These are phyloP conservation scores for Colletotrichum orbiculare DNA, from an alignment of 2,329 filamentous ascomycete genomes.

Conservation along the genomic window DNA sequence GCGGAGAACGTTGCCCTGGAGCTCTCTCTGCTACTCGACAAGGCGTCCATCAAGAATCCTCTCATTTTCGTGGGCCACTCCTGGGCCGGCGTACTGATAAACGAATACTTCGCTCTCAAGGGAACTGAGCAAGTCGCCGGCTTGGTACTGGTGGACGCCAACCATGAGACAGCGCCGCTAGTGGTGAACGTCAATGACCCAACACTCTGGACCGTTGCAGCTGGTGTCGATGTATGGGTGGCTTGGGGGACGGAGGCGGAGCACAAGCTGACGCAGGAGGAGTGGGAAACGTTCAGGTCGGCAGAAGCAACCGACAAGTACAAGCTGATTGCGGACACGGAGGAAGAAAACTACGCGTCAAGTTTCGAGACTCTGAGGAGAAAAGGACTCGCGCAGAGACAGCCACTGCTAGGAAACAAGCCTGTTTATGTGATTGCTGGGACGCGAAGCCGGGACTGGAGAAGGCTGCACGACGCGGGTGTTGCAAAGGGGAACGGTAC, in stretches of 20 bases:
- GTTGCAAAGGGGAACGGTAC: conserved; percentile 22
- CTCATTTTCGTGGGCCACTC: conserved; percentile 16
- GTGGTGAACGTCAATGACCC: conserved; percentile 18
- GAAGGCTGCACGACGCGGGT: conserved; percentile 3
- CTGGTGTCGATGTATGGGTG: conserved; percentile 5
- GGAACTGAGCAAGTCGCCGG: conserved; percentile 5
- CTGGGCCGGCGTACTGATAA: conserved; percentile 23
- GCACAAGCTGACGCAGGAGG: conserved; percentile 18
- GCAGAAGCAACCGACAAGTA: conserved; percentile 16
- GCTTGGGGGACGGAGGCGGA: conserved; percentile 7
- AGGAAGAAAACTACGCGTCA: conserved; percentile 7
- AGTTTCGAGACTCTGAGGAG: conserved; percentile 11
- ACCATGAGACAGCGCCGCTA: conserved; percentile 17
- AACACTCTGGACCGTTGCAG: conserved; percentile 10
- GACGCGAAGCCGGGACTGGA: conserved; percentile 17
- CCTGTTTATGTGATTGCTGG: conserved; percentile 19
- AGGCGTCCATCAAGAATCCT: not conserved
- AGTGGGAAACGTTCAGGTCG: conserved; percentile 21
- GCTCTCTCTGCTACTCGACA: conserved; percentile 8
- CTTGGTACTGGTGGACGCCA: conserved; percentile 18
- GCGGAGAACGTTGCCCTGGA: conserved; percentile 23
- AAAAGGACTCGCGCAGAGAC: not conserved
- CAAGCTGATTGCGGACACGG: conserved; percentile 1
- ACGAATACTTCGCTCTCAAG: conserved; percentile 20
- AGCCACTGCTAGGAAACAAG: conserved; percentile 9